Evolutionary conservation across 2,329 filamentous ascomycete species (phyloP), one percentile per base, ranked within the genome.

Genomic region (Paecilomyces niveus): DNA sequence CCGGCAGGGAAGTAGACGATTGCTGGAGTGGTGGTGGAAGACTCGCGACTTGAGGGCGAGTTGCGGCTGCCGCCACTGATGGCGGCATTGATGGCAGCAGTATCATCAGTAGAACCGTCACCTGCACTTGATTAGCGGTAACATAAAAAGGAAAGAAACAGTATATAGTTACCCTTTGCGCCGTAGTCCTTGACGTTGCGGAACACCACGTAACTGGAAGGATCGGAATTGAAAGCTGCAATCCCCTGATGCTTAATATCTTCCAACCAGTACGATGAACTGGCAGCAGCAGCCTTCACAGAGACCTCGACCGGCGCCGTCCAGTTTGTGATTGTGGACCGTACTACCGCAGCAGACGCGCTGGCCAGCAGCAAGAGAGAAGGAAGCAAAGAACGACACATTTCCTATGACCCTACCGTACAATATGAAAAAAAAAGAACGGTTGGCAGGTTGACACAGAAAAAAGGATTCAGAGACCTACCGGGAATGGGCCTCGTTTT

Each of bases 1-100:
- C 84, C 84, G 15, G 78, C 76, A 3, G 80, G 82, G 63, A 84
- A 83, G 67, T 84, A 85, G n/a, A 85, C 77, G 22, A 83, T 70
- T 2, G 81, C 81, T 1, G 83, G 82, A 1, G 78, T 80, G 0
- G 73, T 80, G 0, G 83, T 83, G 3, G 78, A 72, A n/a, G 71
- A 70, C 35, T 68, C 57, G 63, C 74, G 74, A 55, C 64, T 67
- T 21, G 68, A 63, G 24, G 75, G 80, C 4, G 71, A 74, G 62
- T 76, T 82, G 4, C 80, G 74, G 35, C 73, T 68, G 13, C 80
- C 80, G 21, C 61, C 67, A 60, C 71, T 76, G 59, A 81, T 80
- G 39, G 78, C 78, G 7, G 61, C 56, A 39, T 80, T 78, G 67
- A 86, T 85, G 4, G 83, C 83, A 9, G 72, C 78, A 15, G 83